Evolutionary conservation across 495 filamentous ascomycete genomes (phyloP).

Genomic region (Penicillium pancosmium): DNA sequence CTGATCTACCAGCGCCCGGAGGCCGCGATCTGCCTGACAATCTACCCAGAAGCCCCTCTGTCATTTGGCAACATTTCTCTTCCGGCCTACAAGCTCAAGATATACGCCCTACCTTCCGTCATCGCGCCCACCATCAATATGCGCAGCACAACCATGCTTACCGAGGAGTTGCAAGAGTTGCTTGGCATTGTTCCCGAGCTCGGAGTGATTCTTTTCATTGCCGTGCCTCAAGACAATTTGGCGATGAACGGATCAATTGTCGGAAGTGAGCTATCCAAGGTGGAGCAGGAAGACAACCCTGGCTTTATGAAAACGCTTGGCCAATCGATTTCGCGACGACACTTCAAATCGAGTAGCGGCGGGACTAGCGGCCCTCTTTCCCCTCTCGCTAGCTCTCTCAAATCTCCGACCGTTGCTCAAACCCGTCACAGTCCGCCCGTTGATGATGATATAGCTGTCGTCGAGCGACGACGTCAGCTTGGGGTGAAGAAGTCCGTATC

Average conservation of each 20-base stretch:
- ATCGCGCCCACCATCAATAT: constrained; percentile 79
- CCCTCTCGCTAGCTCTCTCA: constrained; percentile 2
- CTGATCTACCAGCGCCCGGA: constrained; percentile 72
- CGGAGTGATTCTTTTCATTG: constrained; percentile 72
- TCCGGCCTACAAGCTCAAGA: constrained; percentile 79
- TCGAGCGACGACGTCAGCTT: neutral
- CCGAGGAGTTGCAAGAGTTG: constrained; percentile 66
- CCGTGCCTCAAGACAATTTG: constrained; percentile 68
- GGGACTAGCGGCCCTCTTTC: constrained; percentile 32
- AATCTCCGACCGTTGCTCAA: constrained; percentile 19
- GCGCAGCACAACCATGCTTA: constrained; percentile 75
- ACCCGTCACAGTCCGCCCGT: neutral
- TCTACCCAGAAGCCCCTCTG: constrained; percentile 76
- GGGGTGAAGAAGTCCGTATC: constrained; percentile 23
- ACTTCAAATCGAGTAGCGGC: constrained; percentile 35
- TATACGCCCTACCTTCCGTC: constrained; percentile 68
- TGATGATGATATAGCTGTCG: neutral
- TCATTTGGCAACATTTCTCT: constrained; percentile 72
- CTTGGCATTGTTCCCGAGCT: constrained; percentile 64
- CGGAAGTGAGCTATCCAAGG: constrained; percentile 65
- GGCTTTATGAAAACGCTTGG: constrained; percentile 38
- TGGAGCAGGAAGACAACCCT: constrained; percentile 46
- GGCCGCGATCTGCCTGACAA: constrained; percentile 67
- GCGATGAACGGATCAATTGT: constrained; percentile 71
- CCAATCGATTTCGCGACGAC: constrained; percentile 38